Evolutionary conservation across 352 stramenopile genomes (phyloP).

Genomic region (Phytophthora crassamura): DNA sequence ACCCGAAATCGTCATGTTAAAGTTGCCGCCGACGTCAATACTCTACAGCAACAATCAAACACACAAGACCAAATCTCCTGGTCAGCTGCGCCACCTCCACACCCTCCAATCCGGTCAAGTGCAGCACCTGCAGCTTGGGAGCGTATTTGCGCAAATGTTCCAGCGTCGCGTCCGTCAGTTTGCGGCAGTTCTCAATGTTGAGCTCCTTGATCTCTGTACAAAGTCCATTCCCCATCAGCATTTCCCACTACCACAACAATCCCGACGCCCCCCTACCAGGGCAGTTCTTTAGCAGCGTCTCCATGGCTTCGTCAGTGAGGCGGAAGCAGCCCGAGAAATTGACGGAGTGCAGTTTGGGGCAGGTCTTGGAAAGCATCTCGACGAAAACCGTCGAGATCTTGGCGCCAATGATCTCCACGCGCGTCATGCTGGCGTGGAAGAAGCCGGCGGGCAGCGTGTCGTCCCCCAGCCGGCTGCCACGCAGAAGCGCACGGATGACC

Average conservation of each 20-base stretch:
- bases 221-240: neutral
- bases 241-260: neutral
- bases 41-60: slow-evolving; percentile 45
- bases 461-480: slow-evolving; percentile 77
- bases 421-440: slow-evolving; percentile 89
- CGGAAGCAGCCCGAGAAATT: slow-evolving; percentile 91
- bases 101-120: too few species aligned
- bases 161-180: slow-evolving; percentile 82
- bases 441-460: slow-evolving; percentile 84
- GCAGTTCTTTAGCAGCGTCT: slow-evolving; percentile 82
- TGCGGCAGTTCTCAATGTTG: slow-evolving; percentile 91
- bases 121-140: slow-evolving; percentile 77
- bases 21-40: slow-evolving; percentile 87
- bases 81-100: neutral
- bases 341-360: slow-evolving; percentile 85
- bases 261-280: slow-evolving; percentile 44
- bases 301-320: slow-evolving; percentile 87
- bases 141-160: slow-evolving; percentile 80
- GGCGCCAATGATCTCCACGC: slow-evolving; percentile 83
- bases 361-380: slow-evolving; percentile 72
- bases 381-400: slow-evolving; percentile 87
- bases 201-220: slow-evolving; percentile 85
- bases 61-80: neutral
- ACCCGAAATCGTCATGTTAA: slow-evolving; percentile 89
- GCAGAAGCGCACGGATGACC: slow-evolving; percentile 79